Base-by-base conservation (phyloP, 1,284 basidiomycete species). In the Malassezia equina region DNA sequence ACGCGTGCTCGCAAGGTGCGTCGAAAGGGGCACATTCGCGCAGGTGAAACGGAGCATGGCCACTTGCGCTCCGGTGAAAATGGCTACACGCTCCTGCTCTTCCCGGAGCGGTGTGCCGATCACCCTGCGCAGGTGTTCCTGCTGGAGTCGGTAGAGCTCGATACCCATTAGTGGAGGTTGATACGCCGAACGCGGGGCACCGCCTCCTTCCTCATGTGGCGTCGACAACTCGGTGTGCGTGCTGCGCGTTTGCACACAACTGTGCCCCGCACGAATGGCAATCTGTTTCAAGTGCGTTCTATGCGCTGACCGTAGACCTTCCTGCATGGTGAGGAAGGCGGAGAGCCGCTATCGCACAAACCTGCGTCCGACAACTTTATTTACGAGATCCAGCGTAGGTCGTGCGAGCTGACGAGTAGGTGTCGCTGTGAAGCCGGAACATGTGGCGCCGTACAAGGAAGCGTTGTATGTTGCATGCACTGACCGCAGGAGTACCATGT, bases 381-480 rank as follows among this genome's bases (percentile, higher is more conserved):
- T 19, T 69, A 70, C 58, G 70, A 73, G 52, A 70, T 73, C 29
- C 63, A 64, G 44, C 62, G 67, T 61, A 19, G 13, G 58, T 49
- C 1, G 1, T 0, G 15, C 11, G 21, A 36, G 32, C 46, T 40
- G 3, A 39, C 24, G 41, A 12, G 6, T 36, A 57, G 54, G 60
- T 24, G 66, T 67, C 47, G 57, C 58, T 40, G 69, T 71, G 24
- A 55, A 52, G 27, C 64, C 70, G 6, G 67, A 62, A 13, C 51
- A 62, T 13, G 58, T 55, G 9, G 62, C 58, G n/a, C 64, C 61
- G 29, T 71, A 70, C 59, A 58, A 60, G 25, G 34, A 58, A 4
- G 55, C 70, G 15, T n/a, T 64, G 58, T 59, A 27, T 29, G 57
- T 54, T 9, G 15, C 4, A 15, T 7, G 3, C 6, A 21, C 47